Evolutionary conservation across 2,329 filamentous ascomycete species (phyloP).

Genomic region (Cadophora gregata): DNA sequence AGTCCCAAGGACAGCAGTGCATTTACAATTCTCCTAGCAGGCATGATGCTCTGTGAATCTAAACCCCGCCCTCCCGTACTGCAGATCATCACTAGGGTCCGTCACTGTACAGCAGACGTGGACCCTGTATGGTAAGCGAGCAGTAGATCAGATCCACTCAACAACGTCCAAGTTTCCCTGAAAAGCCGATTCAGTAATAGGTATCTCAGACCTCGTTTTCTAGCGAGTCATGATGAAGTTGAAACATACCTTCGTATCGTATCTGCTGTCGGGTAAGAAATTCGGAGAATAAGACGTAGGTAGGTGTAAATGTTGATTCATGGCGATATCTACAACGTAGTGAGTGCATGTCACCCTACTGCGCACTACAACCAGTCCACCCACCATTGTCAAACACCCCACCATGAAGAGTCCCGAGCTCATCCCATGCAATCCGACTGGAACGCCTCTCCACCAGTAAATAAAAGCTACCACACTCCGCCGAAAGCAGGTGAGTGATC

Average conservation of each 20-base stretch:
- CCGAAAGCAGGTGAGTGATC: too few species aligned
- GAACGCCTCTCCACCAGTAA: neutral
- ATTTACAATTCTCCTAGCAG: conserved; percentile 3
- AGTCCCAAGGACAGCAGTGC: neutral
- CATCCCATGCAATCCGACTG: neutral
- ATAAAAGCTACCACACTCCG: neutral
- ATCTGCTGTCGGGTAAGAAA: too few species aligned
- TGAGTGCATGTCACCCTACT: neutral
- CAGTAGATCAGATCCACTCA: conserved; percentile 9
- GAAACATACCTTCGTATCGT: too few species aligned
- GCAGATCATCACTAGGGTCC: too few species aligned
- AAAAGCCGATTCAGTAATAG: neutral
- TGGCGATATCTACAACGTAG: too few species aligned
- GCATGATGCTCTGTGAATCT: neutral
- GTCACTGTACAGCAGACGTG: neutral
- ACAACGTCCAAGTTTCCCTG: neutral
- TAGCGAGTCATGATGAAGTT: neutral
- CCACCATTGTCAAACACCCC: neutral
- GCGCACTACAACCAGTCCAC: too few species aligned
- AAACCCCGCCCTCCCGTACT: neutral
- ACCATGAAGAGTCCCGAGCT: neutral
- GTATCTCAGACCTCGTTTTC: neutral
- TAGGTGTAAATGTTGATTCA: too few species aligned
- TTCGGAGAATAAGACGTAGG: too few species aligned
- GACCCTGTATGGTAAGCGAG: neutral